Evolutionary conservation across 495 filamentous ascomycete species (phyloP), one percentile per base, ranked within the genome.

Genomic region (Penicillium argentinense): DNA sequence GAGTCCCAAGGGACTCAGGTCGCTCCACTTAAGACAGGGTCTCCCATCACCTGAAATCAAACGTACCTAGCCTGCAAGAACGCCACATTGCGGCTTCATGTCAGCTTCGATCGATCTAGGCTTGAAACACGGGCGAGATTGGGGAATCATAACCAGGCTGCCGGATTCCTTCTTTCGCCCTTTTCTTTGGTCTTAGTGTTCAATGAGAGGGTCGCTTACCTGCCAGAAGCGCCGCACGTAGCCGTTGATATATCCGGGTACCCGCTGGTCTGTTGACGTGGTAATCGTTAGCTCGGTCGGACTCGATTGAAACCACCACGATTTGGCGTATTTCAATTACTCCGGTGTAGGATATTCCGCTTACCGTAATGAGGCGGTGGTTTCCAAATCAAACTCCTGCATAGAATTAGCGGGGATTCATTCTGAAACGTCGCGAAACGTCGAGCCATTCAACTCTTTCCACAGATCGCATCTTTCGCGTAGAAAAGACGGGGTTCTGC

Each of bases 141-240:
- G 13, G n/a, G 12, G 6, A 24, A 36, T 21, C 17, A 16, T 18
- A n/a, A 16, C 17, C 33, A 36, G 33, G 17, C 33, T 21, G 12
- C 17, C 33, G 33, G 33, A 36, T 19, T 21, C 33, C 5, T 36
- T 18, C 33, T 21, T 18, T 22, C 33, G 5, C 19, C 9, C 6
- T 9, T 25, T 14, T 11, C 1, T 9, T n/a, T 22, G 14, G 3
- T 0, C 22, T 26, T 26, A 9, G 5, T 12, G 22, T 40, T 17
- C 12, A 32, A 25, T n/a, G 3, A 24, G 8, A 23, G 33, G 21
- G 37, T 33, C 22, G 44, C 49, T 26, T 41, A 56, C 93, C 86
- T 99, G 93, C 93, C 93, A 99, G 66, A 99, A 99, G 18, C 93
- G 79, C 39, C 93, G 85, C 30, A 97, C 93, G 65, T 97, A 99